A percentile compares a stretch with the other conserved stretches of the same genome.
Conservation (phyloP, 1,139 yeast species). For the Kurtzmaniella quercitrusa region DNA sequence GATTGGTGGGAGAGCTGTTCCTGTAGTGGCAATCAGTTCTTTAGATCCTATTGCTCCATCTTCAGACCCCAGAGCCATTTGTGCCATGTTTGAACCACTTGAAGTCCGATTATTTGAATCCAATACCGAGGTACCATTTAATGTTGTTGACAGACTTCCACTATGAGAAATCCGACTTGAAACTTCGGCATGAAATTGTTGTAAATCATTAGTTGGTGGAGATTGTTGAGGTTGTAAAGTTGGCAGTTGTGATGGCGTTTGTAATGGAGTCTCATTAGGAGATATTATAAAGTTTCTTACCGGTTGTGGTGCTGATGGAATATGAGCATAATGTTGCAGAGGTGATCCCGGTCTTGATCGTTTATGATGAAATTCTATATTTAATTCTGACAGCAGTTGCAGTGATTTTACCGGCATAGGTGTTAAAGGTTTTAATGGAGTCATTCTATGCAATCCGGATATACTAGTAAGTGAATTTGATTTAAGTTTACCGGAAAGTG, state of each 20-base stretch:
- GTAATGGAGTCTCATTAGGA: slow-evolving; percentile 39
- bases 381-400: slow-evolving; percentile 14
- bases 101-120: background rate
- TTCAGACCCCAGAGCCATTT: background rate
- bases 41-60: background rate
- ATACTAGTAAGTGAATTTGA: slow-evolving; percentile 21
- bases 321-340: slow-evolving; percentile 13
- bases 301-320: slow-evolving; percentile 4
- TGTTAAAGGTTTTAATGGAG: slow-evolving; percentile 30
- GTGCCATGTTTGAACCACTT: background rate
- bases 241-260: slow-evolving; percentile 45
- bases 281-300: slow-evolving; percentile 13
- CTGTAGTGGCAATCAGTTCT: slow-evolving; percentile 31
- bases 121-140: background rate
- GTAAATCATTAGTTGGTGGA: slow-evolving; percentile 3
- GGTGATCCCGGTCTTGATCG: slow-evolving; percentile 45
- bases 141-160: background rate
- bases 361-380: slow-evolving; percentile 30
- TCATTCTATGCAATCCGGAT: slow-evolving; percentile 31
- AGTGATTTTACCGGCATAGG: slow-evolving; percentile 5
- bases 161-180: background rate
- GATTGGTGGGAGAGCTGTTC: slow-evolving; percentile 44
- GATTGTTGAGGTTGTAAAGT: slow-evolving; percentile 26
- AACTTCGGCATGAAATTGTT: slow-evolving; percentile 1
- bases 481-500: slow-evolving; percentile 23